These are phyloP conservation scores for Plasmodium cynomolgi DNA, from an alignment of 169 alveolate genomes.

Conservation along the genomic window DNA sequence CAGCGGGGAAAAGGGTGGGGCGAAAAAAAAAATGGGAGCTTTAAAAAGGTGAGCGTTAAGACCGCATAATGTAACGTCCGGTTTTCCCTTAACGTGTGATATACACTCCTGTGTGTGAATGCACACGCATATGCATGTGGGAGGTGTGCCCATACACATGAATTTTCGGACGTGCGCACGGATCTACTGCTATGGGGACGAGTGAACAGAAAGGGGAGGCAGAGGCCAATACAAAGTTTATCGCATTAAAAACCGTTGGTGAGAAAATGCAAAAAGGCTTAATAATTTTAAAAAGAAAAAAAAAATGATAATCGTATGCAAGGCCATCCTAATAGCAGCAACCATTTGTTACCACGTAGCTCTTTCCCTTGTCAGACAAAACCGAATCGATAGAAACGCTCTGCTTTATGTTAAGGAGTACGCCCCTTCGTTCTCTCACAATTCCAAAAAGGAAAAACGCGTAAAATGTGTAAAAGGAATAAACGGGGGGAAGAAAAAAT, in stretches of 20 bases:
- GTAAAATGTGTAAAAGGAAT: background rate
- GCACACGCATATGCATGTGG: background rate
- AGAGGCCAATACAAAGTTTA: background rate
- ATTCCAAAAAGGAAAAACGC: slow-evolving; percentile 18
- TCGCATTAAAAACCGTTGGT: background rate
- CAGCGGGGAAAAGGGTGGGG: background rate
- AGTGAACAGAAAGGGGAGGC: background rate
- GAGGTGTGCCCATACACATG: background rate
- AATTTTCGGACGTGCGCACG: background rate
- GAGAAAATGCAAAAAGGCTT: background rate
- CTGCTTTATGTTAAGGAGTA: slow-evolving; percentile 26
- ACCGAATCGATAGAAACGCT: background rate
- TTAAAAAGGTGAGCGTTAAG: background rate
- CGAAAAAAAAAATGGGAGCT: background rate
- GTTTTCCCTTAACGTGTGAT: background rate
- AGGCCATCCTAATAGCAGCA: slow-evolving; percentile 39
- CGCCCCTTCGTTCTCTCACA: background rate
- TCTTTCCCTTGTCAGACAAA: slow-evolving; percentile 16
- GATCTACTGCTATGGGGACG: background rate
- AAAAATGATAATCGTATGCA: slow-evolving; percentile 29
- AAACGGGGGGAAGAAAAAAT: slow-evolving; percentile 2
- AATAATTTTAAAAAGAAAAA: slow-evolving; percentile 1
- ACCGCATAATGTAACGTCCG: slow-evolving; percentile 1
- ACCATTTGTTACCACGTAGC: slow-evolving; percentile 22
- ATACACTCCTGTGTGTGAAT: background rate